phyloP scores from a whole-genome alignment of 2,329 filamentous ascomycete species.

The Aspergillus piperis region DNA sequence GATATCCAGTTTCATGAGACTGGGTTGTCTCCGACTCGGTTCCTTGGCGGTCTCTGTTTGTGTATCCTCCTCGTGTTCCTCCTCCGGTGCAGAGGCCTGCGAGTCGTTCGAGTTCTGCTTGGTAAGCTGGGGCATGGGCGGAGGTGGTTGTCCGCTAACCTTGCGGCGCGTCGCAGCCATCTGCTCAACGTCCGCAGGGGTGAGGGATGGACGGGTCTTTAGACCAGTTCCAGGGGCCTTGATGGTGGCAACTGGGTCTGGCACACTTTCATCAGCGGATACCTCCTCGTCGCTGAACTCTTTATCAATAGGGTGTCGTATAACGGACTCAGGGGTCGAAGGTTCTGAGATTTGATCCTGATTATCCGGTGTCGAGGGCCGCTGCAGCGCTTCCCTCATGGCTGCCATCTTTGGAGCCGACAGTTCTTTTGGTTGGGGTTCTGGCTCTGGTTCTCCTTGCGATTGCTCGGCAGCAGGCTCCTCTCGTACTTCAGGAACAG shows the following conservation, averaged over 20 bases:
- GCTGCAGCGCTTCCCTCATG: slow-evolving; percentile 41
- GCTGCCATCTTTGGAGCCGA: slow-evolving; percentile 42
- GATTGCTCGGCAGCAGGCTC: slow-evolving; percentile 41
- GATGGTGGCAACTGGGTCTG: slow-evolving; percentile 83
- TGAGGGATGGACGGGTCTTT: slow-evolving; percentile 85
- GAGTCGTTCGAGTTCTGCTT: slow-evolving; percentile 26
- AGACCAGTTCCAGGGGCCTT: slow-evolving; percentile 83
- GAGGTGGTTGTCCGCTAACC: slow-evolving; percentile 72
- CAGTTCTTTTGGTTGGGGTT: slow-evolving; percentile 50
- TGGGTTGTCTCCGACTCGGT: slow-evolving; percentile 61
- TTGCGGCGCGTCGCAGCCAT: slow-evolving; percentile 87
- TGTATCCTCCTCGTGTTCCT: not conserved
- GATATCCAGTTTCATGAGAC: slow-evolving; percentile 79
- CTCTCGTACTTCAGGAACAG: slow-evolving; percentile 29
- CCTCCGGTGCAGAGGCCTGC: slow-evolving; percentile 9
- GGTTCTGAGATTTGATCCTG: slow-evolving; percentile 62
- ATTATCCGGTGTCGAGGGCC: slow-evolving; percentile 54
- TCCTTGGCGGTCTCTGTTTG: slow-evolving; percentile 30
- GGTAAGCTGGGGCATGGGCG: slow-evolving; percentile 30
- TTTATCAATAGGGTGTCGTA: slow-evolving; percentile 68
- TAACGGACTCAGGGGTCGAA: slow-evolving; percentile 84
- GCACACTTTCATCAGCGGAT: slow-evolving; percentile 61
- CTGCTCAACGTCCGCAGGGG: slow-evolving; percentile 76
- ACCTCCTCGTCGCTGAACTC: slow-evolving; percentile 39
- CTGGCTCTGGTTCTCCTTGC: slow-evolving; percentile 17